Evolutionary conservation across 1,139 yeast species (phyloP).

Genomic region (Blastobotrys ciferrii): DNA sequence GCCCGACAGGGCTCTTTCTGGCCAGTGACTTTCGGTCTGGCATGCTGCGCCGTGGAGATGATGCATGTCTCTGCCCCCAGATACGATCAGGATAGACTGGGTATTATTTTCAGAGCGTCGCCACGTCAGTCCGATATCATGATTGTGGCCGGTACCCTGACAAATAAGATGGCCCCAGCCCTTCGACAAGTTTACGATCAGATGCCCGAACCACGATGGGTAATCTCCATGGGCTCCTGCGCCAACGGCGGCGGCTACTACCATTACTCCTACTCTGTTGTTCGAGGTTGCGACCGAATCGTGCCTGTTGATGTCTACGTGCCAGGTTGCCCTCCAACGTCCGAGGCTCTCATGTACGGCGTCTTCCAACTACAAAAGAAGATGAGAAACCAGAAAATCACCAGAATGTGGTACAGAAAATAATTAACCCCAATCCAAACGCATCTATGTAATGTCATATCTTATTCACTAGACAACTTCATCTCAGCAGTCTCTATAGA

Average conservation of each 20-base stretch:
- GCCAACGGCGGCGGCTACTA: conserved; percentile 95
- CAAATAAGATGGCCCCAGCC: conserved; percentile 94
- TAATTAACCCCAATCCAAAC: conserved; percentile 29
- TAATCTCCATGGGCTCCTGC: conserved; percentile 91
- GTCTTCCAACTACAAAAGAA: conserved; percentile 86
- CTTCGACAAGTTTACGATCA: conserved; percentile 91
- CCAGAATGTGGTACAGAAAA: conserved; percentile 84
- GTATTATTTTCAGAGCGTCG: conserved; percentile 90
- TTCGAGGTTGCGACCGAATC: conserved; percentile 85
- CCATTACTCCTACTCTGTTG: conserved; percentile 86
- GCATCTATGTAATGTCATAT: background rate
- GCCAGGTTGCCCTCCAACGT: conserved; percentile 92
- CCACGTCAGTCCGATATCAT: conserved; percentile 93
- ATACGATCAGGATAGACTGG: conserved; percentile 90
- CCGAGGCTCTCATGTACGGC: conserved; percentile 90
- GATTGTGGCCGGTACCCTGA: conserved; percentile 91
- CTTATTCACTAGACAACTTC: background rate
- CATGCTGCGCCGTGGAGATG: conserved; percentile 95
- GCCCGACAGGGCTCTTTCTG: conserved; percentile 89
- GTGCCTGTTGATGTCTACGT: conserved; percentile 89
- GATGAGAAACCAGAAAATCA: conserved; percentile 77
- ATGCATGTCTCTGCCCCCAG: conserved; percentile 93
- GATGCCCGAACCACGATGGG: conserved; percentile 90
- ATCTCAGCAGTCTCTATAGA: background rate
- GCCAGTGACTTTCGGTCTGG: conserved; percentile 92